These are phyloP conservation scores for Lactifluus rugatus DNA, from an alignment of 768 basidiomycete genomes.

Conservation along the genomic window DNA sequence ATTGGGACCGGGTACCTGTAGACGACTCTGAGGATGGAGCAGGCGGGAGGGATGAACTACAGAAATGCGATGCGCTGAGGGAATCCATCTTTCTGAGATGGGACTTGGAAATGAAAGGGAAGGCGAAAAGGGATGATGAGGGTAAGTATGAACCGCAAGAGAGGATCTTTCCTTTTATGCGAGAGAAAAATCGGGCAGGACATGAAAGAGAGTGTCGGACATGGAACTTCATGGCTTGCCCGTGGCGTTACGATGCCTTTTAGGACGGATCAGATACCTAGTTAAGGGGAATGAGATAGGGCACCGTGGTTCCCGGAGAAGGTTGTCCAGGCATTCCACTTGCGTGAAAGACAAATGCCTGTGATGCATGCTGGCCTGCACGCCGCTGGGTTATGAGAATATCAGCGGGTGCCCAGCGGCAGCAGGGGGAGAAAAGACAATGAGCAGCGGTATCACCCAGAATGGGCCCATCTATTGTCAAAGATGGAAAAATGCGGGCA, in stretches of 20 bases:
- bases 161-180: neutral
- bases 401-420: neutral
- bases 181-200: neutral
- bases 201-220: slow-evolving; percentile 11
- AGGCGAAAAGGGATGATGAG: neutral
- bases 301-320: neutral
- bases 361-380: neutral
- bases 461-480: neutral
- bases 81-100: neutral
- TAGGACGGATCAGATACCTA: neutral
- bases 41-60: neutral
- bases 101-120: neutral
- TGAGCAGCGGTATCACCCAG: neutral
- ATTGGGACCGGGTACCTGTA: neutral
- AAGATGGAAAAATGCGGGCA: neutral
- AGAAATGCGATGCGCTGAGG: neutral
- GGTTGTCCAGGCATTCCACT: neutral
- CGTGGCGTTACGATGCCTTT: neutral
- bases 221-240: neutral
- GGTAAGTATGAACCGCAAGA: neutral
- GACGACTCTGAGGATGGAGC: neutral
- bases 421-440: neutral
- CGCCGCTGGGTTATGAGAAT: neutral
- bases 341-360: neutral
- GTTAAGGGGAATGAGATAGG: neutral